Percentiles rank a stretch among this genome's conserved stretches.
phyloP scores from a whole-genome alignment of 2,329 filamentous ascomycete species.

The Cytospora chrysosperma region DNA sequence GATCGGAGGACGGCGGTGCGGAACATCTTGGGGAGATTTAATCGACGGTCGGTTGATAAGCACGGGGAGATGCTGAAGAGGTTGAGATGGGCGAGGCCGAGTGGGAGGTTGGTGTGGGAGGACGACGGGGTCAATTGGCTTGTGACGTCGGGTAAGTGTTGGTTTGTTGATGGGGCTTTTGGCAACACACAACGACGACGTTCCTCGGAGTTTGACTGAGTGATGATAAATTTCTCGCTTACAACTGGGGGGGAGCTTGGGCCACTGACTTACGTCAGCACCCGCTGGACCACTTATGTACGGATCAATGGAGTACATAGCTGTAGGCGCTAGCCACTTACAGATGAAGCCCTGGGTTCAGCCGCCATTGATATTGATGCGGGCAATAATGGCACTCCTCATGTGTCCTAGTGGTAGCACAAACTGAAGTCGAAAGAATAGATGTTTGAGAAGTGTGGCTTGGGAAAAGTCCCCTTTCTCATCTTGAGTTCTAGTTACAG shows the following conservation, averaged over 20 bases:
- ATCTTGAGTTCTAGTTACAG: background rate
- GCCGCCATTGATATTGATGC: no score
- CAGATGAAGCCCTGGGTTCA: background rate
- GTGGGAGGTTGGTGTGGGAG: background rate
- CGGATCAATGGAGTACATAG: background rate
- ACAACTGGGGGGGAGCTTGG: slow-evolving; percentile 20
- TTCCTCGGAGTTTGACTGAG: slow-evolving; percentile 18
- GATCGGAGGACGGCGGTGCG: slow-evolving; percentile 82
- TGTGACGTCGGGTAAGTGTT: slow-evolving; percentile 18
- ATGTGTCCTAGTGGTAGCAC: no score
- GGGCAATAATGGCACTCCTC: no score
- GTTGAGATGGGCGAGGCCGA: background rate
- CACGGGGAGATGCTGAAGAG: background rate
- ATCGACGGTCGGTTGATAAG: background rate
- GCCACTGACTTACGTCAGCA: slow-evolving; percentile 15
- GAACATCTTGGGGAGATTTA: slow-evolving; percentile 66
- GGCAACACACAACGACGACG: no score
- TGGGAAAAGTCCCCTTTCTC: background rate
- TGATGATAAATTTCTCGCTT: slow-evolving; percentile 49
- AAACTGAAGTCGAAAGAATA: no score
- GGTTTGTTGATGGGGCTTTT: slow-evolving; percentile 24
- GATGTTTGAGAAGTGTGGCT: no score
- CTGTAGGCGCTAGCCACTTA: background rate
- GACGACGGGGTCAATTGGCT: slow-evolving; percentile 5
- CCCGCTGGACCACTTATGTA: background rate